Conservation (phyloP, 139 green algal species). For the Ulvella scutata region DNA sequence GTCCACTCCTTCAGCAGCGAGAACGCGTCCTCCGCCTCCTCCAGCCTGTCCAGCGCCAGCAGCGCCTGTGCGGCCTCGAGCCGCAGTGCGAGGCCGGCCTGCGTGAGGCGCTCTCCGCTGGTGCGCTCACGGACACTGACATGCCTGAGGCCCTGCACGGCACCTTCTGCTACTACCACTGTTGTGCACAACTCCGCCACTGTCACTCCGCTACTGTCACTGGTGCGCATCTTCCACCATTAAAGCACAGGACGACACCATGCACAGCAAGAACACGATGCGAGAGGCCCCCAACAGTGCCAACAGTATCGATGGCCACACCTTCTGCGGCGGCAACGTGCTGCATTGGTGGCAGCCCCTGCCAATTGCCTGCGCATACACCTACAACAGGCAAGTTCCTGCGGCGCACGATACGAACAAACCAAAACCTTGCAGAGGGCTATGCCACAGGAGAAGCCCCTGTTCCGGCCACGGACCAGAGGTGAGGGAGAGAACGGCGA, state of each 20-base stretch:
- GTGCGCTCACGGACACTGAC: conserved; percentile 11
- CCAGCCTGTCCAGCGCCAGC: conserved; percentile 14
- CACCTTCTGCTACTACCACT: not conserved
- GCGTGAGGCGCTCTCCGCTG: conserved; percentile 11
- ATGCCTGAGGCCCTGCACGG: conserved; percentile 21
- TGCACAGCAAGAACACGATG: not conserved
- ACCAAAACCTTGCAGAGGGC: too few relatives aligned
- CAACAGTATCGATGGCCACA: too few relatives aligned
- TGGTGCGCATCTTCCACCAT: not conserved
- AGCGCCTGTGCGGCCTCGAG: conserved; percentile 21
- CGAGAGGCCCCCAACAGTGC: not conserved
- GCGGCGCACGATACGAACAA: not conserved
- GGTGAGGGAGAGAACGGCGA: too few relatives aligned
- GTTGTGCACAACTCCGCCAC: not conserved
- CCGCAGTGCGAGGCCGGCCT: conserved; percentile 25
- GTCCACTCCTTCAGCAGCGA: conserved; percentile 26
- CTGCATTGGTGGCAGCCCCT: too few relatives aligned
- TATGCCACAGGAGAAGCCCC: too few relatives aligned
- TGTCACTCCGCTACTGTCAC: not conserved
- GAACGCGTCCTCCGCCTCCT: conserved; percentile 12
- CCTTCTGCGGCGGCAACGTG: too few relatives aligned
- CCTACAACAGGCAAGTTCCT: not conserved
- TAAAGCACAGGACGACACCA: not conserved
- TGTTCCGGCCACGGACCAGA: too few relatives aligned
- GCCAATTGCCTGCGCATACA: not conserved